phyloP scores from a whole-genome alignment of 2,329 filamentous ascomycete genomes.

The Fusarium palustre region DNA sequence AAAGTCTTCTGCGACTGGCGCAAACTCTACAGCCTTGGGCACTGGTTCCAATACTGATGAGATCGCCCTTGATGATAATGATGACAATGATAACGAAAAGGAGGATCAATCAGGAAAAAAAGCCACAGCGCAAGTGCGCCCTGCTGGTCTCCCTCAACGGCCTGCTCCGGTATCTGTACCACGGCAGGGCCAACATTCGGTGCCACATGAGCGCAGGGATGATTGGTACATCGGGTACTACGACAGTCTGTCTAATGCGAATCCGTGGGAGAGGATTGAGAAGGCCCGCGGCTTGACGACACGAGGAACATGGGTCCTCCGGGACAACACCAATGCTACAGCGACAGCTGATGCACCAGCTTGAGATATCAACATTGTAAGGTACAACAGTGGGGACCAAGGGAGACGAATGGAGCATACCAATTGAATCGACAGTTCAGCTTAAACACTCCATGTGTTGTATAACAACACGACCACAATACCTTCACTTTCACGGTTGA shows the following conservation, averaged over 20 bases:
- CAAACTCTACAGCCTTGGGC: slow-evolving; percentile 54
- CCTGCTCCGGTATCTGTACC: slow-evolving; percentile 38
- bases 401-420: background rate
- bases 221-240: slow-evolving; percentile 77
- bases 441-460: too few relatives aligned
- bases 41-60: slow-evolving; percentile 56
- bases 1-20: slow-evolving; percentile 49
- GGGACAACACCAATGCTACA: slow-evolving; percentile 6
- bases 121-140: slow-evolving; percentile 48
- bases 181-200: slow-evolving; percentile 27
- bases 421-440: too few relatives aligned
- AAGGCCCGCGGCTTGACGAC: slow-evolving; percentile 57
- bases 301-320: slow-evolving; percentile 59
- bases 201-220: slow-evolving; percentile 32
- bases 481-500: background rate
- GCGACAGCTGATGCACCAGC: slow-evolving; percentile 13
- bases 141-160: slow-evolving; percentile 51
- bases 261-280: slow-evolving; percentile 76
- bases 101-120: slow-evolving; percentile 31
- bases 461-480: background rate
- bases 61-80: slow-evolving; percentile 57
- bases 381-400: background rate
- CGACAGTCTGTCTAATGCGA: slow-evolving; percentile 74
- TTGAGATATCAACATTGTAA: slow-evolving; percentile 18
- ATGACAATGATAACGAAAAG: slow-evolving; percentile 40